phyloP scores from a whole-genome alignment of 176 grass and related monocot species.

The Triticum dicoccoides region DNA sequence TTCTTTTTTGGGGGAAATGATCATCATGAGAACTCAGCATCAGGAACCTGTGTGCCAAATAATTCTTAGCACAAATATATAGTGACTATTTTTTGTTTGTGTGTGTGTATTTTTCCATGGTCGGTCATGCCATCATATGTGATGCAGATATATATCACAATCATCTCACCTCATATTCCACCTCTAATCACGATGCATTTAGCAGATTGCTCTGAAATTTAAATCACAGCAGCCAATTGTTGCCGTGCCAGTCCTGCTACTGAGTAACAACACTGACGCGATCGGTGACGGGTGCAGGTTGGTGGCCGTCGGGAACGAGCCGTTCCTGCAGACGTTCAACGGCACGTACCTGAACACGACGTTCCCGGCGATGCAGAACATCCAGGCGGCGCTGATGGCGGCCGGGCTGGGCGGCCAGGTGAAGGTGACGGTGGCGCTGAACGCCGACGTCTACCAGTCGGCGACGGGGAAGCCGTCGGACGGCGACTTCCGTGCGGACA shows the following conservation, averaged over 20 bases:
- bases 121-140: slow-evolving; percentile 4
- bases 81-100: neutral
- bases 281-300: slow-evolving; percentile 33
- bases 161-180: neutral
- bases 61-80: neutral
- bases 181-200: neutral
- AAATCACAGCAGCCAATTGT: neutral
- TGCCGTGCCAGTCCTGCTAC: too few relatives aligned
- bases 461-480: slow-evolving; percentile 55
- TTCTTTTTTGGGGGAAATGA: too few relatives aligned
- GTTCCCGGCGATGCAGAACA: slow-evolving; percentile 78
- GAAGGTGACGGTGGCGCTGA: slow-evolving; percentile 76
- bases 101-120: neutral
- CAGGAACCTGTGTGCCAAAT: neutral
- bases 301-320: slow-evolving; percentile 83
- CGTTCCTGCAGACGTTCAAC: slow-evolving; percentile 73
- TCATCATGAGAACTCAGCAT: neutral
- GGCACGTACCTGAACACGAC: slow-evolving; percentile 70
- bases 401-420: slow-evolving; percentile 57
- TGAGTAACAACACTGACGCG: neutral
- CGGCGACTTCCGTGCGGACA: slow-evolving; percentile 72
- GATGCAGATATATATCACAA: slow-evolving; percentile 17
- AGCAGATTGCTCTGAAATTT: neutral
- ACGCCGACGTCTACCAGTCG: slow-evolving; percentile 80
- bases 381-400: slow-evolving; percentile 69